Base-by-base conservation (phyloP, 768 basidiomycete species). In the Podaxis sp. region DNA sequence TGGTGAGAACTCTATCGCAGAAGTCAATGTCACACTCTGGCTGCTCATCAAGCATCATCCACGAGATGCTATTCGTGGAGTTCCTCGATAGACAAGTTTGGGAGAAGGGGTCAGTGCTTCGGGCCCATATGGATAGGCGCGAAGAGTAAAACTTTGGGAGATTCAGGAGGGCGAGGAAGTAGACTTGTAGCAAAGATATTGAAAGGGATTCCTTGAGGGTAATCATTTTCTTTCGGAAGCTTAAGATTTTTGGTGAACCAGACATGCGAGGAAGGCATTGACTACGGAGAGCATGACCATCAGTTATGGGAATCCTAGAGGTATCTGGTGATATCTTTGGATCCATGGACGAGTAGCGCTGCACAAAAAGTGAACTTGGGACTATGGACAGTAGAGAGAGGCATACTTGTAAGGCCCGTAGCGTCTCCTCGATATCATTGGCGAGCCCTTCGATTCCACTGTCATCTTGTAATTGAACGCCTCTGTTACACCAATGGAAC, bases 91-190 rank as follows among this genome's bases (percentile, higher is more conserved):
- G 51, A 19, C 51, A 42, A 4, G 59, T 52, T 3, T 52, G 48
- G 6, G 33, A 17, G 17, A 52, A 22, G 15, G 38, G 59, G n/a
- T 60, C 59, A 13, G 26, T 28, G 12, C 17, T 42, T 24, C 24
- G 59, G 8, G 49, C 22, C 59, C 59, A 60, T 7, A 33, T 52
- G 28, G 12, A 26, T 52, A 60, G 12, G 8, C 59, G 59, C 26
- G 59, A 60, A 13, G 60, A 40, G 24, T 53, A 61, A 30, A 61
- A 53, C 12, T 42, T 42, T n/a, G 60, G 59, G n/a, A 54, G 60
- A 28, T 61, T 13, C 6, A 61, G 60, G 13, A 61, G 60, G 26
- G 12, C 33, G 7, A 60, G 36, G n/a, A 60, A 33, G 38, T 60
- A 60, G 4, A 17, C 24, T 24, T 22, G 24, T 15, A 60, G n/a